These are phyloP conservation scores for Colletotrichum brevisporum DNA, from an alignment of 2,329 filamentous ascomycete species.

Conservation along the genomic window DNA sequence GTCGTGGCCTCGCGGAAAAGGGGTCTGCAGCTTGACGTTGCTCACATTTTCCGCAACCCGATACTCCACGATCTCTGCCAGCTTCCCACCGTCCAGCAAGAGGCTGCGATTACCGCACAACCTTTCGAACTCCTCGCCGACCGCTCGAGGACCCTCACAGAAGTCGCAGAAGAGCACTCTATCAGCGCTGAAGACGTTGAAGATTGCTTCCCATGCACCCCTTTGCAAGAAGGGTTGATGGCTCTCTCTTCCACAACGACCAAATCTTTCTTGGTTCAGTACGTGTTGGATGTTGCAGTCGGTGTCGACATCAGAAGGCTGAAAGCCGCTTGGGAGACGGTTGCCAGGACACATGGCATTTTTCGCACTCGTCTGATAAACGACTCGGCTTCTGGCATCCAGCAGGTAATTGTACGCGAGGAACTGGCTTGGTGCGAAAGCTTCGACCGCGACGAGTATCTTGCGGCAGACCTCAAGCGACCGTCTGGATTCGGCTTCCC, in stretches of 20 bases:
- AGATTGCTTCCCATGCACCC: conserved; percentile 31
- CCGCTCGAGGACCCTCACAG: neutral
- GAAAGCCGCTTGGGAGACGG: conserved; percentile 31
- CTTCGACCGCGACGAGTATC: conserved; percentile 25
- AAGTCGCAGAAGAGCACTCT: conserved; percentile 14
- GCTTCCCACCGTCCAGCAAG: conserved; percentile 1
- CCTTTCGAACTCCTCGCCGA: conserved; percentile 20
- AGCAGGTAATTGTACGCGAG: conserved; percentile 66
- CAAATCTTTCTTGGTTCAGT: conserved; percentile 31
- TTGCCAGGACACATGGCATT: conserved; percentile 36
- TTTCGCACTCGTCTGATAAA: conserved; percentile 44
- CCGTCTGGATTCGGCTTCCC: conserved; percentile 36
- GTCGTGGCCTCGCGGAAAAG: conserved; percentile 23
- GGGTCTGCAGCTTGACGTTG: conserved; percentile 7
- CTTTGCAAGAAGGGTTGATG: conserved; percentile 32
- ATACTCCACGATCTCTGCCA: conserved; percentile 14
- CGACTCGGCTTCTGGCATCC: conserved; percentile 22
- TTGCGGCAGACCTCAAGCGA: conserved; percentile 7
- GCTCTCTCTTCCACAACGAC: conserved; percentile 21
- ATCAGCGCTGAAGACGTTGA: conserved; percentile 21
- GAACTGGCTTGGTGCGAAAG: conserved; percentile 26
- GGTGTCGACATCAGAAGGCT: conserved; percentile 10
- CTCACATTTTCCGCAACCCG: conserved; percentile 26
- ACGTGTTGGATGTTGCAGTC: conserved; percentile 6
- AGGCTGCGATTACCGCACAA: neutral